Evolutionary conservation across 2,329 filamentous ascomycete genomes (phyloP).

Genomic region (Chaetomium sp.): DNA sequence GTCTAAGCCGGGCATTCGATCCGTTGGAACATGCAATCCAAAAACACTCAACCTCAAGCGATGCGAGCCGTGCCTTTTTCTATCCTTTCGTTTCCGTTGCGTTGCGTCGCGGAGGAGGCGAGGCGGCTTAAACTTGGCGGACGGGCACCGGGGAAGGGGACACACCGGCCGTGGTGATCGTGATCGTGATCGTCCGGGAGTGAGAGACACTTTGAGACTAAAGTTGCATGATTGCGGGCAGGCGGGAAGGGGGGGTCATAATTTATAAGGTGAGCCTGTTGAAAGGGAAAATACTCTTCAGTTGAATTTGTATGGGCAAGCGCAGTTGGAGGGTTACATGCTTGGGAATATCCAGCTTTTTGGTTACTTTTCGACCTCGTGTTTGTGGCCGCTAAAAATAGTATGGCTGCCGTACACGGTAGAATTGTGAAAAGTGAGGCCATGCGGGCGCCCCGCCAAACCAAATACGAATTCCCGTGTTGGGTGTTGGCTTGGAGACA

Average conservation of each 20-base stretch:
- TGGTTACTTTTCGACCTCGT: too few relatives aligned
- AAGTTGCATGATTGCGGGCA: not conserved
- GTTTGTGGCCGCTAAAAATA: conserved; percentile 4
- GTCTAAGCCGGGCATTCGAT: too few relatives aligned
- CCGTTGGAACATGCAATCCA: not conserved
- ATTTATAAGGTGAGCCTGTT: too few relatives aligned
- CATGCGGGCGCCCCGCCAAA: not conserved
- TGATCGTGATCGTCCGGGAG: not conserved
- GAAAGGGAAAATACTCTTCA: too few relatives aligned
- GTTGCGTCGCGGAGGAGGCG: too few relatives aligned
- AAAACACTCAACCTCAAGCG: not conserved
- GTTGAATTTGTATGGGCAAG: too few relatives aligned
- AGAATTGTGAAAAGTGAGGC: not conserved
- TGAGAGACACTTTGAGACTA: not conserved
- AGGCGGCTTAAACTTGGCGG: too few relatives aligned
- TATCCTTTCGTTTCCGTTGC: too few relatives aligned
- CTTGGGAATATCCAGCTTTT: too few relatives aligned
- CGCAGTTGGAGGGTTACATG: too few relatives aligned
- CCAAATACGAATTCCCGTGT: conserved; percentile 13
- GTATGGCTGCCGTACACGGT: not conserved
- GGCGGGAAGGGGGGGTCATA: too few relatives aligned
- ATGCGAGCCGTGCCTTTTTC: not conserved
- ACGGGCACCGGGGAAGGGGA: not conserved
- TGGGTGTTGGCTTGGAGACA: conserved; percentile 11
- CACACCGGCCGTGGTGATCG: not conserved